Evolutionary conservation across 352 stramenopile species (phyloP).

Genomic region (Phytophthora citricola): DNA sequence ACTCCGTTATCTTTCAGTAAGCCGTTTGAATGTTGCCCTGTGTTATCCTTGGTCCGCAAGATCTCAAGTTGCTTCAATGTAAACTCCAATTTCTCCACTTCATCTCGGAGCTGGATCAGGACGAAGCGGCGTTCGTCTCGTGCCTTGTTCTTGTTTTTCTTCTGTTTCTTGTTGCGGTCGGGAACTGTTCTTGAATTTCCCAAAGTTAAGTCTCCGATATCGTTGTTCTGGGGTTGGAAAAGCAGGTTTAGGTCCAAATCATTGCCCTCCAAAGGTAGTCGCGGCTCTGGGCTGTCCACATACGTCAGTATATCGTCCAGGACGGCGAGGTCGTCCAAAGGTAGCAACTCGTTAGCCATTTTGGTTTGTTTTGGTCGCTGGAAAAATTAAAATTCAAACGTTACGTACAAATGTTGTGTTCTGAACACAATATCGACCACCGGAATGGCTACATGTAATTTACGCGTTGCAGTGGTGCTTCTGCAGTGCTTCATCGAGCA

Average conservation of each 20-base stretch:
- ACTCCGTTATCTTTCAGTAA: neutral
- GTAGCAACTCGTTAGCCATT: neutral
- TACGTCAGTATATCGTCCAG: slow-evolving; percentile 18
- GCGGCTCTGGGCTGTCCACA: neutral
- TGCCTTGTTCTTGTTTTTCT: slow-evolving; percentile 28
- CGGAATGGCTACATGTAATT: slow-evolving; percentile 12
- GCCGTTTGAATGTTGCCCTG: neutral
- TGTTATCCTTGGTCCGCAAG: neutral
- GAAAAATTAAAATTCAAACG: neutral
- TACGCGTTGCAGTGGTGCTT: slow-evolving; percentile 16
- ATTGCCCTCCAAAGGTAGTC: neutral
- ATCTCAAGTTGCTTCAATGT: slow-evolving; percentile 9
- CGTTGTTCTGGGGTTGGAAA: slow-evolving; percentile 5
- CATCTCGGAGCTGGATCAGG: slow-evolving; percentile 15
- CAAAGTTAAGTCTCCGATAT: neutral
- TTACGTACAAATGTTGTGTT: neutral
- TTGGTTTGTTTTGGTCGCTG: neutral
- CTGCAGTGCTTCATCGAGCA: slow-evolving; percentile 35
- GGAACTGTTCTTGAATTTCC: neutral
- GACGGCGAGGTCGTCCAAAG: slow-evolving; percentile 12
- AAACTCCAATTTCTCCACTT: slow-evolving; percentile 23
- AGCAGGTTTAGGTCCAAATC: slow-evolving; percentile 5
- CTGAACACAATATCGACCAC: slow-evolving; percentile 7
- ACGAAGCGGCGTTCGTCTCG: slow-evolving; percentile 25
- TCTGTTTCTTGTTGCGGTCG: slow-evolving; percentile 8